Percentiles rank a stretch among this genome's conserved stretches.
phyloP scores from a whole-genome alignment of 164 flowering plant species.

The Vitis rotundifolia region DNA sequence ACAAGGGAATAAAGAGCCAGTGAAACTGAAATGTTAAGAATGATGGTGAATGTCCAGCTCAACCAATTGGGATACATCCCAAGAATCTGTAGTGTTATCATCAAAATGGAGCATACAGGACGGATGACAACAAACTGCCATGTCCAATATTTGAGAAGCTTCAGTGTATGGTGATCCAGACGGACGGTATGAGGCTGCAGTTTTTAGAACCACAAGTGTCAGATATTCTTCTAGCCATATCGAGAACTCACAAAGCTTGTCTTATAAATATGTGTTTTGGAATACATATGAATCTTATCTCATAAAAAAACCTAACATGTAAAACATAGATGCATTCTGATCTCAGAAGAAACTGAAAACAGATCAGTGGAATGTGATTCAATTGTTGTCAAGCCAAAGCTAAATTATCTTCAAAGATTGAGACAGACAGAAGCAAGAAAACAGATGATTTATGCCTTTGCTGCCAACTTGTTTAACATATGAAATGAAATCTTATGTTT shows the following conservation, averaged over 20 bases:
- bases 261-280: background rate
- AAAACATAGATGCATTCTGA: too few species aligned
- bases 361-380: background rate
- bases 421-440: conserved; percentile 5
- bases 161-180: conserved; percentile 64
- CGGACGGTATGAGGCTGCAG: conserved; percentile 79
- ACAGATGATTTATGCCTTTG: background rate
- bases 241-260: background rate
- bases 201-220: conserved; percentile 14
- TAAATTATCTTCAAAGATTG: background rate
- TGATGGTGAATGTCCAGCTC: conserved; percentile 89
- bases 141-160: conserved; percentile 85
- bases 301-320: too few species aligned
- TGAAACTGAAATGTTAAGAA: conserved; percentile 84
- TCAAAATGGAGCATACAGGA: conserved; percentile 81
- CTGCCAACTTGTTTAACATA: background rate
- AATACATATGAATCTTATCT: too few species aligned
- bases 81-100: conserved; percentile 76
- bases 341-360: too few species aligned
- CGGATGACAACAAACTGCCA: conserved; percentile 97
- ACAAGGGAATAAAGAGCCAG: conserved; percentile 90
- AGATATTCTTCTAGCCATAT: background rate
- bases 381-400: background rate
- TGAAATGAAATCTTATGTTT: background rate
- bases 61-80: conserved; percentile 81